phyloP scores from a whole-genome alignment of 73 alveolate species.

The Paramecium biaurelia region DNA sequence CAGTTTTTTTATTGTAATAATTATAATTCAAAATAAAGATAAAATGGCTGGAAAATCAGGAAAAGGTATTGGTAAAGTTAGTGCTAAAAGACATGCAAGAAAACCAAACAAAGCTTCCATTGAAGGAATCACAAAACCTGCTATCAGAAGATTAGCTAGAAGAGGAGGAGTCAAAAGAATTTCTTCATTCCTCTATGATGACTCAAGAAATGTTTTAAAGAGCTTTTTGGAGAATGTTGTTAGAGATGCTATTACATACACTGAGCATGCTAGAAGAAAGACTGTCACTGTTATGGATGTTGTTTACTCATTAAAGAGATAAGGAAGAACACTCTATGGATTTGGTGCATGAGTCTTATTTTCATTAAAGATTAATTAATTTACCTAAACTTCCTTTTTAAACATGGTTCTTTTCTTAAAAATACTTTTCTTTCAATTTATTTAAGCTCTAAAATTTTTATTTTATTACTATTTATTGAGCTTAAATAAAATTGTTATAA shows the following conservation, averaged over 20 bases:
- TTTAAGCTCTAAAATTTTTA: neutral
- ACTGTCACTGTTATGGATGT: constrained; percentile 89
- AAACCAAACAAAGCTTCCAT: constrained; percentile 74
- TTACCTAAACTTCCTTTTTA: neutral
- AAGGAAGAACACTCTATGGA: constrained; percentile 86
- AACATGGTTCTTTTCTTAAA: neutral
- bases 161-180: constrained; percentile 94
- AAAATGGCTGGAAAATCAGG: constrained; percentile 71
- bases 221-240: constrained; percentile 79
- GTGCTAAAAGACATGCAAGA: constrained; percentile 76
- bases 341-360: constrained; percentile 65
- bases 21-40: constrained; percentile 1
- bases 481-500: neutral
- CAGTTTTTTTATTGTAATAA: neutral
- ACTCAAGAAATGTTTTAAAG: constrained; percentile 79
- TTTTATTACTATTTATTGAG: neutral
- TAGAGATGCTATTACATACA: constrained; percentile 80
- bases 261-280: constrained; percentile 89
- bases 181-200: constrained; percentile 80
- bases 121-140: constrained; percentile 87
- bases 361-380: neutral
- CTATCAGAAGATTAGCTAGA: constrained; percentile 93
- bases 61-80: constrained; percentile 73
- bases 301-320: constrained; percentile 82
- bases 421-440: neutral